Conservation (phyloP, 2,329 filamentous ascomycete genomes). For the Phyllosticta paracitricarpa region DNA sequence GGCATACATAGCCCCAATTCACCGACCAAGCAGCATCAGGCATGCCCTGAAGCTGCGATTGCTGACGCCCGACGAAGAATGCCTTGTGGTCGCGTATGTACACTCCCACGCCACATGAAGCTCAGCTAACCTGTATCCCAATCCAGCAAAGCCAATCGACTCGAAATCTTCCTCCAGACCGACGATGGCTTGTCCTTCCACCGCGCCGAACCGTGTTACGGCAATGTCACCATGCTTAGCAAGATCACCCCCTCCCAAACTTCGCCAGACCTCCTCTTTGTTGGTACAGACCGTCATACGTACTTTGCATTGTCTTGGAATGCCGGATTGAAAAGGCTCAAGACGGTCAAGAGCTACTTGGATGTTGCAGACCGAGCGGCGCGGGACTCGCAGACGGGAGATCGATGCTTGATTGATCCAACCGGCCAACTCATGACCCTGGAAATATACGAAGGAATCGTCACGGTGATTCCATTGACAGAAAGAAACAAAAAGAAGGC, state of each 20-base stretch:
- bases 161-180: slow-evolving; percentile 70
- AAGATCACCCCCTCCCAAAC: slow-evolving; percentile 66
- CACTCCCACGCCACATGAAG: neutral
- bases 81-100: slow-evolving; percentile 76
- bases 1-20: slow-evolving; percentile 92
- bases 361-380: slow-evolving; percentile 52
- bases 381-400: slow-evolving; percentile 69
- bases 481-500: slow-evolving; percentile 43
- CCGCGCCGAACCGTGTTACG: slow-evolving; percentile 66
- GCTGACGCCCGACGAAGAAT: slow-evolving; percentile 63
- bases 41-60: slow-evolving; percentile 78
- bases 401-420: slow-evolving; percentile 76
- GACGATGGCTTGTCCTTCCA: slow-evolving; percentile 55
- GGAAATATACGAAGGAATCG: slow-evolving; percentile 58
- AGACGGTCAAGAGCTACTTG: slow-evolving; percentile 48
- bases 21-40: slow-evolving; percentile 80
- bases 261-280: slow-evolving; percentile 73
- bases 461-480: slow-evolving; percentile 53
- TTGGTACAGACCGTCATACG: slow-evolving; percentile 80
- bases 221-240: slow-evolving; percentile 76
- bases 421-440: slow-evolving; percentile 58
- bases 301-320: slow-evolving; percentile 92
- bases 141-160: slow-evolving; percentile 62
- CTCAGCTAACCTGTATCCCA: slow-evolving; percentile 12
- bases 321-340: slow-evolving; percentile 39